Base-by-base conservation (phyloP, 2,329 filamentous ascomycete species). In the Cylindrodendrum hubeiense region DNA sequence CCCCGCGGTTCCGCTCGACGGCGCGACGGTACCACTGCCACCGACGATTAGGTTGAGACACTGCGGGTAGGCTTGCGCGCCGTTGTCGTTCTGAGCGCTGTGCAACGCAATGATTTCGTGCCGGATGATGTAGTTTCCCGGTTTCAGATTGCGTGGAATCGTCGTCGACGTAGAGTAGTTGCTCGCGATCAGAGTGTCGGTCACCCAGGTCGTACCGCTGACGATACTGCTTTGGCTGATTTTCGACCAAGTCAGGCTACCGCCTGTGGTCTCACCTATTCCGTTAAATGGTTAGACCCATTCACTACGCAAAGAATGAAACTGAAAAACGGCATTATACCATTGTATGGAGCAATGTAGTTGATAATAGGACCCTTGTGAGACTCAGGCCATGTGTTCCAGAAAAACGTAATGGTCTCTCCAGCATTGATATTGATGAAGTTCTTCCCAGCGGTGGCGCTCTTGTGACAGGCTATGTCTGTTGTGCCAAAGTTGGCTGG, bases 311-410 rank as follows among this genome's bases (percentile, higher is more conserved):
- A 10, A 13, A 21, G 13, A 5, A 5, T 17, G 3, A 37, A n/a
- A 21, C 6, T 2, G 39, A 1, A 56, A 7, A 17, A 34, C 34
- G 34, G 22, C 19, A 13, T 15, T 75, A 87, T 83, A 54, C 84
- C 86, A 59, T 82, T 80, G 80, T 86, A 88, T 72, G 84, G 83
- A 66, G 89, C 89, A 37, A 91, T 79, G 81, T 91, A 91, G 76
- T 85, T 85, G 70, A 91, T 82, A 73, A 91, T 85, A 22, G 89
- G 89, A 3, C 85, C 80, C 55, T 78, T 64, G 75, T 84, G 82
- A 34, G 73, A 77, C 5, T 76, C 77, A 60, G 81, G 80, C 82
- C 81, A 84, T 19, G 65, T 70, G 53, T 74, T 77, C 82, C 82
- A 84, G 65, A 76, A 73, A 65, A 83, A 72, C 49, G 70, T 78